phyloP scores from a whole-genome alignment of 2,329 filamentous ascomycete genomes.

The Fusarium sp. region DNA sequence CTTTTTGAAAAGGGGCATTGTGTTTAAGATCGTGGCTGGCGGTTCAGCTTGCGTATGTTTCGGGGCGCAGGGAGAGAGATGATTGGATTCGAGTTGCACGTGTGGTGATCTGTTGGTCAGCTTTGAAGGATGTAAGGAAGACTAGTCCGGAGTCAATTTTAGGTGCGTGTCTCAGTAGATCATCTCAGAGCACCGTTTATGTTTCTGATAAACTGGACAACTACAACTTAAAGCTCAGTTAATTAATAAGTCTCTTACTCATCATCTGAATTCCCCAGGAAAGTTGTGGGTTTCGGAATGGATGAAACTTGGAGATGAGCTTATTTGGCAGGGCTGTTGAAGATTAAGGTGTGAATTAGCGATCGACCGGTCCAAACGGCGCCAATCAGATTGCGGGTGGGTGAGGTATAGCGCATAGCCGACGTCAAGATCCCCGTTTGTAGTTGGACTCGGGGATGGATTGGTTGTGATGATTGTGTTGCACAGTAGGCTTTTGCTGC shows the following conservation, averaged over 20 bases:
- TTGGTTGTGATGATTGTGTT: constrained; percentile 17
- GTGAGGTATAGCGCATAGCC: constrained; percentile 9
- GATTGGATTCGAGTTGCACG: constrained; percentile 31
- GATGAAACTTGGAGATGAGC: constrained; percentile 18
- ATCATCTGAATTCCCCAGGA: constrained; percentile 13
- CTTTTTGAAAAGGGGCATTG: not conserved
- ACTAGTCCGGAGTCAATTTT: constrained; percentile 2
- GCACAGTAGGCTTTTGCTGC: constrained; percentile 20
- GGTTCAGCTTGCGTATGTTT: constrained; percentile 31
- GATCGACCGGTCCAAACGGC: constrained; percentile 10
- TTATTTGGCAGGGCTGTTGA: constrained; percentile 26
- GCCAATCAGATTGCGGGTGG: constrained; percentile 26
- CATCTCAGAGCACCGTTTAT: too few relatives aligned
- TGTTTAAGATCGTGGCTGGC: constrained; percentile 10
- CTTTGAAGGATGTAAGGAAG: not conserved
- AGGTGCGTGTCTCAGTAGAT: not conserved
- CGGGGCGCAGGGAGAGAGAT: constrained; percentile 35
- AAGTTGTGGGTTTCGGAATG: constrained; percentile 7
- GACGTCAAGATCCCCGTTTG: constrained; percentile 14
- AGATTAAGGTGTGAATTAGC: constrained; percentile 35
- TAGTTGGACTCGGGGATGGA: constrained; percentile 7
- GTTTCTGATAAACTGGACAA: not conserved
- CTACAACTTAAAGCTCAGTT: not conserved
- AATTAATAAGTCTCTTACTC: not conserved
- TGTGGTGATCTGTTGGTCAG: constrained; percentile 30